phyloP scores from a whole-genome alignment of 192 early-diverging fungal species.

The Coemansia sp. region DNA sequence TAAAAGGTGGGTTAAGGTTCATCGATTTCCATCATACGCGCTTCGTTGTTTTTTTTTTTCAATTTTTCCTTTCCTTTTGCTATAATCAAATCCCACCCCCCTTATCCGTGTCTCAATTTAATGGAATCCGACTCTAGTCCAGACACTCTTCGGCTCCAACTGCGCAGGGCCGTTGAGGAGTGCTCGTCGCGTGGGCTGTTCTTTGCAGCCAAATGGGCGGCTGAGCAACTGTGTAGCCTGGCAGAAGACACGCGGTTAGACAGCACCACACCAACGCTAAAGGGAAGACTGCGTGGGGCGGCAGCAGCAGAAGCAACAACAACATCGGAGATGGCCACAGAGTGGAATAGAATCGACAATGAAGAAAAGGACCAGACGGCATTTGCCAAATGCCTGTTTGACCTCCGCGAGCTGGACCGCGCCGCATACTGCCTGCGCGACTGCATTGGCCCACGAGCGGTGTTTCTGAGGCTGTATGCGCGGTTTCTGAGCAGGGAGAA shows the following conservation, averaged over 20 bases:
- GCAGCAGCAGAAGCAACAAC: neutral
- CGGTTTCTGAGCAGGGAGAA: constrained; percentile 66
- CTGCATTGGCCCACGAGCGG: constrained; percentile 55
- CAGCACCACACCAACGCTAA: neutral
- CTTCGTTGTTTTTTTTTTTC: too few species aligned
- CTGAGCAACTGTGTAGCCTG: constrained; percentile 50
- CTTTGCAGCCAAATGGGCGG: constrained; percentile 76
- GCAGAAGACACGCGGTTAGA: constrained; percentile 1
- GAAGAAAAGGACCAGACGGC: constrained; percentile 46
- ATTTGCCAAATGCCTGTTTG: constrained; percentile 74
- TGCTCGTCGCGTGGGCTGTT: constrained; percentile 72
- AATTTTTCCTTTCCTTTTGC: neutral
- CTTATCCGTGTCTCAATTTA: too few species aligned
- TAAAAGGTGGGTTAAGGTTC: too few species aligned
- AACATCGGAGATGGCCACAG: neutral
- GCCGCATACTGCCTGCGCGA: constrained; percentile 58
- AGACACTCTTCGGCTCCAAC: constrained; percentile 27
- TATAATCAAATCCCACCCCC: too few species aligned
- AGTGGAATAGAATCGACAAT: constrained; percentile 7
- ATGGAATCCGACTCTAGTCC: neutral
- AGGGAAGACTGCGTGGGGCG: neutral
- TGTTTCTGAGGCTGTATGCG: constrained; percentile 82
- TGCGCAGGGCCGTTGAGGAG: constrained; percentile 64
- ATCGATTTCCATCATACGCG: too few species aligned
- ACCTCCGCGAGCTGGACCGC: constrained; percentile 72